Conservation (phyloP, 805 yeast genomes). For the Pichia ethanolica region DNA sequence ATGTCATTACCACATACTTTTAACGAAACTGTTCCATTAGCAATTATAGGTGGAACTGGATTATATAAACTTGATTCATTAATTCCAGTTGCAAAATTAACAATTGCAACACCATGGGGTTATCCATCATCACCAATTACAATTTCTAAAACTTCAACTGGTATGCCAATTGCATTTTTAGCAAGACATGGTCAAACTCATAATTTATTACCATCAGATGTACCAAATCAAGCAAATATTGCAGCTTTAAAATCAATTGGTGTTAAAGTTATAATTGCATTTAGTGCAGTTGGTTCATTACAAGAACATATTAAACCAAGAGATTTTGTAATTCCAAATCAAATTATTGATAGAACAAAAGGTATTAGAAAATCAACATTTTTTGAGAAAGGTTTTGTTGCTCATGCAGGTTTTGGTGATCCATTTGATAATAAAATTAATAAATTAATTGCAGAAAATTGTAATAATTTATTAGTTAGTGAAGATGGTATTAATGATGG, state of each 20-base stretch:
- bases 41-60: conserved; percentile 98
- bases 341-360: conserved; percentile 93
- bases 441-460: conserved; percentile 52
- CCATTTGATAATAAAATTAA: conserved; percentile 81
- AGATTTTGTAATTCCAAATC: conserved; percentile 95
- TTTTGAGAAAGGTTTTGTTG: conserved; percentile 89
- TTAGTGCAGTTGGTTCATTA: conserved; percentile 93
- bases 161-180: conserved; percentile 85
- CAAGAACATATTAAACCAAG: conserved; percentile 86
- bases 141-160: conserved; percentile 66
- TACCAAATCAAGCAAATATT: conserved; percentile 89
- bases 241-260: conserved; percentile 90
- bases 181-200: conserved; percentile 94
- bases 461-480: conserved; percentile 47
- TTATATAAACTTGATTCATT: conserved; percentile 77
- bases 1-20: conserved; percentile 39
- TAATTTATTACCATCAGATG: conserved; percentile 83
- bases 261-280: conserved; percentile 82
- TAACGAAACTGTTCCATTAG: conserved; percentile 65
- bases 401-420: conserved; percentile 95
- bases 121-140: conserved; percentile 91
- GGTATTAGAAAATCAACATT: conserved; percentile 87
- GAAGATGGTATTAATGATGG: conserved; percentile 32
- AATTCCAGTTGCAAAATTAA: conserved; percentile 76
- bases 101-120: conserved; percentile 95